Evolutionary conservation across 345 rosid species (phyloP), one percentile per base, ranked within the genome.

Genomic region (Lepidium africanum): DNA sequence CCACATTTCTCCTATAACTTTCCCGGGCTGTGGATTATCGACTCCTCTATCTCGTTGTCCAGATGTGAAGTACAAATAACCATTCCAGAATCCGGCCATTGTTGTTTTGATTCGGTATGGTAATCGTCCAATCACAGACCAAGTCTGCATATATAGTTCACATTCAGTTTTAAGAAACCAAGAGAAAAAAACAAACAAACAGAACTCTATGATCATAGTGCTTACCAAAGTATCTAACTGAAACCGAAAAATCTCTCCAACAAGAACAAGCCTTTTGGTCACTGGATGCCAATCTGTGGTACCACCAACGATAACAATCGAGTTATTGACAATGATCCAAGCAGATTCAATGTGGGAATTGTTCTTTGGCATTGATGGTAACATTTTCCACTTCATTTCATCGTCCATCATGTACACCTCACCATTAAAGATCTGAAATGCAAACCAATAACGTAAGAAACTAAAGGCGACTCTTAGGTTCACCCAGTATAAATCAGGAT

Each of bases 1-100:
- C 92, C 95, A 89, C 86, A 82, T 77, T 51, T 87, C 91, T 67
- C 86, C 92, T 7, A 86, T 69, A 37, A 92, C 96, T 72, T 82
- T 83, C 33, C 67, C 82, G 0, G 96, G 98, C 49, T 80, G 91
- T 10, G 98, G 96, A 84, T 89, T 86, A 19, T 78, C 86, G 0
- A 87, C 88, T 68, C 93, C 96, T 77, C 90, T 83, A 70, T 87
- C 96, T 3, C 91, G 80, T 67, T 89, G 96, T 45, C 96, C 98
- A 0, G 98, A 92, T 10, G 96, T 89, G 37, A 87, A 87, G 63
- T 86, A 89, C 81, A 87, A 73, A 82, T 87, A 85, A 63, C 95
- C 96, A 37, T 87, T 84, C 91, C 91, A 86, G 61, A 75, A 84
- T 1, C 92, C 91, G 5, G 86, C 75, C 27, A 81, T 75, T 0